phyloP scores from a whole-genome alignment of 2,329 filamentous ascomycete genomes.

The Ploettnerulaceae sp. region DNA sequence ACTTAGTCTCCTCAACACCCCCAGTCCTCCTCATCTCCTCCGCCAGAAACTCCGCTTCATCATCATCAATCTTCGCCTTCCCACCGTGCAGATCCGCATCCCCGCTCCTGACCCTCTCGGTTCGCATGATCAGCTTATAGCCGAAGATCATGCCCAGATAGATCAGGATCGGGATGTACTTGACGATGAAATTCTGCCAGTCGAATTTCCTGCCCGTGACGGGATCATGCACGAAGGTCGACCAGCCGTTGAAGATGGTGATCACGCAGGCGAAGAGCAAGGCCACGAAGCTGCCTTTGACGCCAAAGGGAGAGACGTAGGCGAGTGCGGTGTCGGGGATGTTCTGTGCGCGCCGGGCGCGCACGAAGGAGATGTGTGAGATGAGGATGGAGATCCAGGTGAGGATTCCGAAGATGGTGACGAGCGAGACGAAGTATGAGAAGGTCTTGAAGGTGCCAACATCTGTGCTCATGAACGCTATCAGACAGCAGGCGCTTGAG shows the following conservation, averaged over 20 bases:
- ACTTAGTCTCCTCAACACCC: conserved; percentile 16
- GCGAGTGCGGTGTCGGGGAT: conserved; percentile 53
- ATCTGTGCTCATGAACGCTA: conserved; percentile 61
- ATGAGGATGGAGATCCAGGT: conserved; percentile 45
- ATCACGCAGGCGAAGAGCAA: conserved; percentile 69
- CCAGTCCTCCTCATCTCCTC: conserved; percentile 19
- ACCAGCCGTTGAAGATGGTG: conserved; percentile 77
- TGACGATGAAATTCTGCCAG: conserved; percentile 61
- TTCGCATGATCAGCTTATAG: conserved; percentile 45
- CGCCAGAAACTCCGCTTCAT: conserved; percentile 43
- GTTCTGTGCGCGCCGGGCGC: conserved; percentile 56
- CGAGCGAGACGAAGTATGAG: conserved; percentile 67
- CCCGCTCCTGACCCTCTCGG: conserved; percentile 42
- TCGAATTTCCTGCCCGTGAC: conserved; percentile 42
- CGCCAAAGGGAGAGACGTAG: conserved; percentile 69
- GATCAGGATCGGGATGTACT: conserved; percentile 58
- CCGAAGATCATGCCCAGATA: conserved; percentile 56
- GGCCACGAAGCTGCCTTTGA: conserved; percentile 62
- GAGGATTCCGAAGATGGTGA: conserved; percentile 36
- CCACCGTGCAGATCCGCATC: conserved; percentile 54
- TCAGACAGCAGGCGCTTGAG: conserved; percentile 50
- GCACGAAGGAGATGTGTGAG: conserved; percentile 63
- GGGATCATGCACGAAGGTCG: conserved; percentile 60
- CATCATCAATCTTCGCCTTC: conserved; percentile 55
- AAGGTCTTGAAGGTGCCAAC: conserved; percentile 60